Evolutionary conservation across 768 basidiomycete genomes (phyloP).

Genomic region (Tubosaeta brunneosetosa): DNA sequence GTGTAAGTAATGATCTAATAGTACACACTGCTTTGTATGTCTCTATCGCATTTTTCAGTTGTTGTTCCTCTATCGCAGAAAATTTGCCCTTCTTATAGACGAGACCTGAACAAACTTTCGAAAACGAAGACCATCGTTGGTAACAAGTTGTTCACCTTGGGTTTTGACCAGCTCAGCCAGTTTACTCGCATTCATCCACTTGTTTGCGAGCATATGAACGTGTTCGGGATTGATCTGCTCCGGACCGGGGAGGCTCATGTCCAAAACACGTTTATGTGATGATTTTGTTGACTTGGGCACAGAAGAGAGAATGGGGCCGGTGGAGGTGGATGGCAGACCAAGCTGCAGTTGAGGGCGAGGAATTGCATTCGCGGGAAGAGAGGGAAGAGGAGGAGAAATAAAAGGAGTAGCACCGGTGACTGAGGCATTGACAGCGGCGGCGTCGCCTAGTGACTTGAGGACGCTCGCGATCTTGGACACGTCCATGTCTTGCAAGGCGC

Average conservation of each 20-base stretch:
- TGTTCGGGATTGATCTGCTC: constrained; percentile 51
- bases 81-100: constrained; percentile 88
- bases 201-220: constrained; percentile 66
- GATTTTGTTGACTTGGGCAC: constrained; percentile 34
- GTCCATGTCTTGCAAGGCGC: constrained; percentile 68
- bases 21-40: constrained; percentile 51
- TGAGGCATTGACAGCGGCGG: constrained; percentile 41
- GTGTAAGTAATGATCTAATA: neutral
- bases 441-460: constrained; percentile 61
- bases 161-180: constrained; percentile 62
- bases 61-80: constrained; percentile 70
- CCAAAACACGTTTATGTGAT: constrained; percentile 37
- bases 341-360: constrained; percentile 35
- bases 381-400: constrained; percentile 17
- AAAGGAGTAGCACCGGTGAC: constrained; percentile 15
- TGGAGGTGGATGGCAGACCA: constrained; percentile 40
- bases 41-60: constrained; percentile 61
- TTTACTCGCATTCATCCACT: constrained; percentile 71
- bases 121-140: neutral
- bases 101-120: constrained; percentile 46
- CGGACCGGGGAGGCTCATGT: constrained; percentile 39
- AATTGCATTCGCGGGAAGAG: constrained; percentile 23
- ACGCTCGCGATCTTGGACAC: constrained; percentile 61
- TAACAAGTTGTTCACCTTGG: constrained; percentile 45
- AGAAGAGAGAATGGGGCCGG: constrained; percentile 38